phyloP scores from a whole-genome alignment of 2,329 filamentous ascomycete species.

The Orbilia ellipsospora region DNA sequence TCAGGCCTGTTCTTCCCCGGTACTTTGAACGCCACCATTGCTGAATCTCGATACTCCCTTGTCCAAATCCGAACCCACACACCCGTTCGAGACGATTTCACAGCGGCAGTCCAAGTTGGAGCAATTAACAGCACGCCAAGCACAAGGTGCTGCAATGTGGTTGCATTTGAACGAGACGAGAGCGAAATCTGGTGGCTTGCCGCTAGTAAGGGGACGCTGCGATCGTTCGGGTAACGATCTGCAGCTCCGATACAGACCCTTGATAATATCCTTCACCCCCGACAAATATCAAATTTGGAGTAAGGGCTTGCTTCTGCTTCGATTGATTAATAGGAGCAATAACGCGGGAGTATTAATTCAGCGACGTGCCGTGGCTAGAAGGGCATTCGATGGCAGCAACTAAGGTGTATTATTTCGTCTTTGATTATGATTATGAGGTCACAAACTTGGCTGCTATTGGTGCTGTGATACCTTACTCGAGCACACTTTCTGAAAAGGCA shows the following conservation, averaged over 20 bases:
- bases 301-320: slow-evolving; percentile 7
- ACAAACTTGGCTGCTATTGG: background rate
- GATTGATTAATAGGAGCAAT: slow-evolving; percentile 44
- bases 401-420: slow-evolving; percentile 6
- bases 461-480: too few species aligned
- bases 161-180: slow-evolving; percentile 30
- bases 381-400: slow-evolving; percentile 2
- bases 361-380: slow-evolving; percentile 51
- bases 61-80: slow-evolving; percentile 37
- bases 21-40: slow-evolving; percentile 43
- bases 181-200: slow-evolving; percentile 54
- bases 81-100: slow-evolving; percentile 9
- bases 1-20: slow-evolving; percentile 21
- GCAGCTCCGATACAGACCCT: slow-evolving; percentile 54
- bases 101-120: background rate
- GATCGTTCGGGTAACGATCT: slow-evolving; percentile 53
- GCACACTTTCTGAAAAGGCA: background rate
- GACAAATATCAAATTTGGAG: slow-evolving; percentile 39
- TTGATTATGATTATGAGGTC: background rate
- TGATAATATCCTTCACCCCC: slow-evolving; percentile 24
- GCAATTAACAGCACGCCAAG: slow-evolving; percentile 2
- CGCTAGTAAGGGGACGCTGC: slow-evolving; percentile 28
- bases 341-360: slow-evolving; percentile 48
- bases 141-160: background rate
- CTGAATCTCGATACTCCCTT: slow-evolving; percentile 27